phyloP scores from a whole-genome alignment of 179 eudicot species.

The Patellifolia procumbens region DNA sequence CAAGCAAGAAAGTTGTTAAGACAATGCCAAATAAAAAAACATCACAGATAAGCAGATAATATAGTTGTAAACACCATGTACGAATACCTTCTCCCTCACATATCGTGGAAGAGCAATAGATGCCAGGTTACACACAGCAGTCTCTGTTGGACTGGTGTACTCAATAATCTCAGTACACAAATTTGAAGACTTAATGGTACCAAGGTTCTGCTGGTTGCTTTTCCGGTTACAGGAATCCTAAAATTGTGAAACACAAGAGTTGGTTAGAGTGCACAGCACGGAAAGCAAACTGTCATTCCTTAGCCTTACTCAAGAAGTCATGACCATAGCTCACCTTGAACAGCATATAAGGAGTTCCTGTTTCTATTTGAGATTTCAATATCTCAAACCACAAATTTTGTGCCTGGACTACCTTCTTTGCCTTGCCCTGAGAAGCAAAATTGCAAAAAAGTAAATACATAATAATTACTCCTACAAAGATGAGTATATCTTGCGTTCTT shows the following conservation, averaged over 20 bases:
- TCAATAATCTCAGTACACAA: constrained; percentile 94
- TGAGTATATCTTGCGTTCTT: background rate
- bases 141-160: constrained; percentile 93
- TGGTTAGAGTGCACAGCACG: background rate
- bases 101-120: constrained; percentile 96
- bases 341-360: constrained; percentile 96
- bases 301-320: background rate
- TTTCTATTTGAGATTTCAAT: constrained; percentile 91
- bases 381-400: constrained; percentile 93
- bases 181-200: constrained; percentile 95
- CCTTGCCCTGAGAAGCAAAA: constrained; percentile 60
- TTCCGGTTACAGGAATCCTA: constrained; percentile 92
- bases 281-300: background rate
- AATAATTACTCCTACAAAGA: background rate
- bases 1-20: constrained; percentile 12
- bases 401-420: constrained; percentile 89
- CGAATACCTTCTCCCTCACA: constrained; percentile 86
- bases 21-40: background rate
- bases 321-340: constrained; percentile 60
- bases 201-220: constrained; percentile 96
- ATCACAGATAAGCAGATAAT: background rate
- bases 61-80: background rate
- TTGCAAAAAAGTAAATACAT: background rate
- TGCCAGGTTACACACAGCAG: constrained; percentile 96
- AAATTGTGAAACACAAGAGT: background rate